A percentile compares a stretch with the other conserved stretches of the same genome.
Evolutionary conservation across 140 eudicot species (phyloP).

Genomic region (Bidens hawaiensis): DNA sequence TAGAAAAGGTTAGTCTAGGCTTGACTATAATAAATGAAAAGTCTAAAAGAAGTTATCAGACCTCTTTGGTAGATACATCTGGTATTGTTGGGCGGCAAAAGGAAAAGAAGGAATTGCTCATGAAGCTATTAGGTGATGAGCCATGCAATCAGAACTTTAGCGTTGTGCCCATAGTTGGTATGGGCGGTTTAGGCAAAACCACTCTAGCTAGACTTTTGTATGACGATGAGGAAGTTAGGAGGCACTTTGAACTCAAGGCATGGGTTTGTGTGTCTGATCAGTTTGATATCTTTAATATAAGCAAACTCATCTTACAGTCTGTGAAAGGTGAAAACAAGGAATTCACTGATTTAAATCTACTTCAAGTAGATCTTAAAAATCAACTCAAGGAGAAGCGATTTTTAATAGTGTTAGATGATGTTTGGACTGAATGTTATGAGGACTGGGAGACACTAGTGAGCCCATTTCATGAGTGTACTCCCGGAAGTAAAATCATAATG

Average conservation of each 20-base stretch:
- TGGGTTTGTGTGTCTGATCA: too few relatives aligned
- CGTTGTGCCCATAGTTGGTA: constrained; percentile 14
- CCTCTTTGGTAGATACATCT: too few relatives aligned
- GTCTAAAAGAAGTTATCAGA: too few relatives aligned
- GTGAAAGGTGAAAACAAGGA: too few relatives aligned
- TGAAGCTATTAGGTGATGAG: neutral
- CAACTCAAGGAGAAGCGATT: too few relatives aligned
- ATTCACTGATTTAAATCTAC: neutral
- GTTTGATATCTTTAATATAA: too few relatives aligned
- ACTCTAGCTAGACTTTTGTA: constrained; percentile 15
- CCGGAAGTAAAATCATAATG: constrained; percentile 41
- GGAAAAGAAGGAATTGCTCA: neutral
- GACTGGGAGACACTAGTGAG: constrained; percentile 27
- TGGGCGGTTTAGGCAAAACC: constrained; percentile 3
- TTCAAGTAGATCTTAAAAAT: neutral
- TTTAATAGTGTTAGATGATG: too few relatives aligned
- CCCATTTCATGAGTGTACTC: too few relatives aligned
- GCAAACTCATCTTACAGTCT: too few relatives aligned
- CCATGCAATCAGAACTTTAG: too few relatives aligned
- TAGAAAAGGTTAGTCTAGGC: neutral
- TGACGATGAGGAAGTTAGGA: neutral
- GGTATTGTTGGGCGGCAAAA: too few relatives aligned
- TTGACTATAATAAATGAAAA: neutral
- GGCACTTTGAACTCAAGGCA: neutral
- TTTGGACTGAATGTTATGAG: constrained; percentile 1